Base-by-base conservation (phyloP, 2,329 filamentous ascomycete genomes). In the Pezizomycotina sp. region DNA sequence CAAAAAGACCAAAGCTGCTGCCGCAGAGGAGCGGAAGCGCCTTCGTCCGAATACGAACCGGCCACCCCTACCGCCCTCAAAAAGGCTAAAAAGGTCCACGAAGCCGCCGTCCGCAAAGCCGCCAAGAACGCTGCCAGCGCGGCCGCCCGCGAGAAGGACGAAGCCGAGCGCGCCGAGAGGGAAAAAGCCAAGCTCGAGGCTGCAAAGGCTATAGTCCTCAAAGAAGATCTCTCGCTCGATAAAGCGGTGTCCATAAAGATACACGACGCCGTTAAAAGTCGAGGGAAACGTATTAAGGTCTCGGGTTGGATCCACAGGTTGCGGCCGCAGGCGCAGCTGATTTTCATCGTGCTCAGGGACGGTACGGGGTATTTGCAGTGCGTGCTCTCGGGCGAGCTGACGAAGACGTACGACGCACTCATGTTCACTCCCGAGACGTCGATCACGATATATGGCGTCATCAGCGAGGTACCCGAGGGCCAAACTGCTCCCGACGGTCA, bases 381-480 rank as follows among this genome's bases (percentile, higher is more conserved):
- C 54, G 68, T 92, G 45, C 63, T 93, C 48, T 69, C 72, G 36
- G 59, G 65, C 3, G 68, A 82, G 46, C 67, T 95, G 50, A 77
- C 81, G 48, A 83, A 82, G 65, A 86, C 80, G n/a, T 91, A 91
- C 62, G 82, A 92, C 54, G 79, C 81, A 45, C 64, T 92, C 50
- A 83, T 77, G 15, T 69, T 93, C 50, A 80, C 81, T 20, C 74
- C 77, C 45, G 83, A 86, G 60, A 89, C 82, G n/a, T 81, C 81
- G 33, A 72, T 93, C 54, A 74, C 74, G 52, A 71, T 93, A 39
- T 72, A 72, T 43, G 84, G 84, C 49, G 79, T 91, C 64, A 73
- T 93, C 66, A 73, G 71, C 55, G 69, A 78, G 52, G 77, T 92
- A 4, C 84, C 78, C 6, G 68, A 69, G 15, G 80, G 79, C 36